phyloP scores from a whole-genome alignment of 176 grass and related monocot genomes.

The Pharus latifolius region DNA sequence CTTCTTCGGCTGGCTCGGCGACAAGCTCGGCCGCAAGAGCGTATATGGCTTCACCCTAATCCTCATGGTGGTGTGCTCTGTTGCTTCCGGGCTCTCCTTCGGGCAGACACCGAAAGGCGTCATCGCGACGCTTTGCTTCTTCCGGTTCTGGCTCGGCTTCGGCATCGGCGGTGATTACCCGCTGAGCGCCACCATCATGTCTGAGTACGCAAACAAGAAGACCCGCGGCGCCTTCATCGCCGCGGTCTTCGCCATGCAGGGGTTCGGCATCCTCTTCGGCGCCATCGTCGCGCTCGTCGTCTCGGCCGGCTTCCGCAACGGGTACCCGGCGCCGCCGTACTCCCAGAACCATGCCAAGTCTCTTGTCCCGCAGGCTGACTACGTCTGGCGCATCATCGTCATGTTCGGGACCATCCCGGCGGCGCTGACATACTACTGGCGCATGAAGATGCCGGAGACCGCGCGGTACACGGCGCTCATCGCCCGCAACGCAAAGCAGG shows the following conservation, averaged over 20 bases:
- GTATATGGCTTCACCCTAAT: conserved; percentile 59
- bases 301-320: conserved; percentile 35
- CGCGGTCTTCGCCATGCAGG: conserved; percentile 85
- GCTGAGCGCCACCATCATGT: conserved; percentile 53
- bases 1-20: conserved; percentile 57
- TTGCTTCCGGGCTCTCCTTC: conserved; percentile 43
- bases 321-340: conserved; percentile 33
- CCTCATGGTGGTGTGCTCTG: conserved; percentile 40
- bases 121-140: conserved; percentile 54
- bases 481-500: conserved; percentile 41
- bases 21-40: conserved; percentile 38
- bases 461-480: conserved; percentile 68
- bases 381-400: conserved; percentile 57
- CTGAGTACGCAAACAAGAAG: conserved; percentile 56
- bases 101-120: conserved; percentile 1
- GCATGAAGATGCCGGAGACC: conserved; percentile 72
- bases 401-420: conserved; percentile 53
- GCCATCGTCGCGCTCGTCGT: conserved; percentile 44
- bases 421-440: conserved; percentile 45
- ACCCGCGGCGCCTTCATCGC: conserved; percentile 75
- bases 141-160: conserved; percentile 66
- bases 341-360: neutral
- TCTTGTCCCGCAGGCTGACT: conserved; percentile 39
- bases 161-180: conserved; percentile 63
- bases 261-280: conserved; percentile 67